phyloP scores from a whole-genome alignment of 2,329 filamentous ascomycete species.

The Pseudogymnoascus sp. region DNA sequence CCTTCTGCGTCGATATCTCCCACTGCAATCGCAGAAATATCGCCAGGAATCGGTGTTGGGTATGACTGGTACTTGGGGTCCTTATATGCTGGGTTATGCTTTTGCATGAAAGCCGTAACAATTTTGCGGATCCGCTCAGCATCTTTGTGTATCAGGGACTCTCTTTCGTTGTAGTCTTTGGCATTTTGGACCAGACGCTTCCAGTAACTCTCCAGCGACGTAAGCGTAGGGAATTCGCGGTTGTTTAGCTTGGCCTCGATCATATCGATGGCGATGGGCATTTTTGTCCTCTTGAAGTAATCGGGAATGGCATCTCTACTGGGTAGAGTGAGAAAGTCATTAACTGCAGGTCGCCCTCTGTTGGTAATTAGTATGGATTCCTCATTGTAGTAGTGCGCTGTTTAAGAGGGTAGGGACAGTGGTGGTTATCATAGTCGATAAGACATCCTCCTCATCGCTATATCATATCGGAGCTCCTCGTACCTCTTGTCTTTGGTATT shows the following conservation, averaged over 20 bases:
- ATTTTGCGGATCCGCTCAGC: constrained; percentile 81
- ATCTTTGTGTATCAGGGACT: constrained; percentile 67
- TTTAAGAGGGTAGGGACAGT: background rate
- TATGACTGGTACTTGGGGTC: constrained; percentile 58
- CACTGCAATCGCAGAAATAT: constrained; percentile 28
- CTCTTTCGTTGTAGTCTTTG: constrained; percentile 72
- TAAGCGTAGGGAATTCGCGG: constrained; percentile 60
- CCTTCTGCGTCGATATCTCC: constrained; percentile 28
- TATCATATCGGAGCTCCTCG: constrained; percentile 21
- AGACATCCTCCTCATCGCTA: background rate
- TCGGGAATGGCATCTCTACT: constrained; percentile 55
- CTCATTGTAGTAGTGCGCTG: background rate
- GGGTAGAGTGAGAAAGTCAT: constrained; percentile 65
- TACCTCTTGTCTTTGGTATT: constrained; percentile 76
- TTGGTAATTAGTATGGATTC: background rate
- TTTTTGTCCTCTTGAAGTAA: constrained; percentile 68
- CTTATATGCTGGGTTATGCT: constrained; percentile 75
- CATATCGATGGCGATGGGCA: constrained; percentile 70
- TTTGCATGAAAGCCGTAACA: constrained; percentile 79
- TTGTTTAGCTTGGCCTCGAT: constrained; percentile 68
- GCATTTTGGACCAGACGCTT: constrained; percentile 84
- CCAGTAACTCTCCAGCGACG: constrained; percentile 72
- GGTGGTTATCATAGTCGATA: background rate
- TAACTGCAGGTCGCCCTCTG: constrained; percentile 66
- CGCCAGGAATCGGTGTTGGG: constrained; percentile 63